phyloP scores from a whole-genome alignment of 1,284 basidiomycete species.

The Waitea zeae region DNA sequence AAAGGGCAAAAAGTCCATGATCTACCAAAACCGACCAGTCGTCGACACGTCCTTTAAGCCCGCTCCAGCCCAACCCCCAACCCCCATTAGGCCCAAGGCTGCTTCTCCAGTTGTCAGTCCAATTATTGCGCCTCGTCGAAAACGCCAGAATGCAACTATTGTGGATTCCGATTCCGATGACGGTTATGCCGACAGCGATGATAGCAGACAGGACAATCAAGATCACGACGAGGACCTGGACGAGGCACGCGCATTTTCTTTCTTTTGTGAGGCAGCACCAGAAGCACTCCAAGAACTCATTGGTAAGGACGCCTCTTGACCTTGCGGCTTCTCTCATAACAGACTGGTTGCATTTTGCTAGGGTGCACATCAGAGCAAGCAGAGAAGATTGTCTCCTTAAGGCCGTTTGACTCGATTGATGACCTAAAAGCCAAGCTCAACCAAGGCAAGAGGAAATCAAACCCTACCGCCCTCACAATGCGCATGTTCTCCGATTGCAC shows the following conservation, averaged over 20 bases:
- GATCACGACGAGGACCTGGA: conserved; percentile 12
- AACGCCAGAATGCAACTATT: conserved; percentile 24
- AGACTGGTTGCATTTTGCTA: conserved; percentile 14
- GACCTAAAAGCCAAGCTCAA: conserved; percentile 68
- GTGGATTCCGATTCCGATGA: conserved; percentile 54
- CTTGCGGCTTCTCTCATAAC: conserved; percentile 7
- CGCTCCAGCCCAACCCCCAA: conserved; percentile 9
- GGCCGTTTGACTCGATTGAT: conserved; percentile 69
- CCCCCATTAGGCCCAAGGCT: conserved; percentile 3
- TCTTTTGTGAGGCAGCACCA: conserved; percentile 66
- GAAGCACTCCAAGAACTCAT: conserved; percentile 80
- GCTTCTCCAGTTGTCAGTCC: conserved; percentile 26
- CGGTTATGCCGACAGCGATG: conserved; percentile 15
- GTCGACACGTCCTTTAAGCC: conserved; percentile 23
- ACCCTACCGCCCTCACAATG: conserved; percentile 69
- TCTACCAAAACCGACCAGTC: conserved; percentile 47
- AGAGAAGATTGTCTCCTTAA: conserved; percentile 56
- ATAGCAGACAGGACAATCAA: conserved; percentile 4
- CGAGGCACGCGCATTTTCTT: conserved; percentile 47
- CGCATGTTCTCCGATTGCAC: conserved; percentile 85
- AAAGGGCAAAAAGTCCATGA: conserved; percentile 60
- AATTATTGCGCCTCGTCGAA: conserved; percentile 21
- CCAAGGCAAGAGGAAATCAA: conserved; percentile 70
- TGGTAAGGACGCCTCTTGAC: conserved; percentile 40
- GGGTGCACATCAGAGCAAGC: conserved; percentile 81